Base-by-base conservation (phyloP, 169 alveolate genomes). In the Cryptosporidium meleagridis region DNA sequence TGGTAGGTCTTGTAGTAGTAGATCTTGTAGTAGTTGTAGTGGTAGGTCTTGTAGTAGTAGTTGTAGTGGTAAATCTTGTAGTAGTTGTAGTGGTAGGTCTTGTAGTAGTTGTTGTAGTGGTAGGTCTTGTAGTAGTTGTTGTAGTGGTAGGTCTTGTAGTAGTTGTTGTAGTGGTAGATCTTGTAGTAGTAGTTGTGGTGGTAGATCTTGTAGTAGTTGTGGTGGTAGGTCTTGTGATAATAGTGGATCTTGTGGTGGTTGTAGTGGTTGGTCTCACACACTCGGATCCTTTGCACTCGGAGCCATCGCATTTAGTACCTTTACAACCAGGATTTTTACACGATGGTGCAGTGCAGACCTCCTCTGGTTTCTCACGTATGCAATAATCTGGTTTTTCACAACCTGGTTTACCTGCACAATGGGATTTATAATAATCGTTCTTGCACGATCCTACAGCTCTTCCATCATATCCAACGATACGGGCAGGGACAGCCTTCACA, bases 391-490 rank as follows among this genome's bases (percentile, higher is more conserved):
- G 31, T 9, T 35, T 35, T 21, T 12, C 0, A 21, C 67, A 55
- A n/a, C 16, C 10, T 21, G 68, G 29, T 3, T 31, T 55, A n/a
- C 45, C 23, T 31, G 35, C 35, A 31, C 35, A 31, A 31, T 0
- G 4, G 35, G 35, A 31, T 1, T 31, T 31, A 31, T 31, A 31
- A 9, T 18, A 51, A 1, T 53, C 29, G 69, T 35, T 71, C 21
- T 55, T 44, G 39, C 86, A 73, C 12, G 89, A 44, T 23, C 80
- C 89, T 10, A 59, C 75, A 10, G 89, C 65, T 9, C 68, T 33
- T 9, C 89, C 75, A 31, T 80, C 75, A 31, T 48, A 80, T 2
- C 89, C 75, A 0, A 80, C 89, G 14, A 59, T 80, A n/a, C 75
- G 89, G 3, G 87, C 73, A 7, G 89, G 89, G 7, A 65, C 26